Conservation (phyloP, 2,329 filamentous ascomycete genomes). For the Fusarium tricinctum region DNA sequence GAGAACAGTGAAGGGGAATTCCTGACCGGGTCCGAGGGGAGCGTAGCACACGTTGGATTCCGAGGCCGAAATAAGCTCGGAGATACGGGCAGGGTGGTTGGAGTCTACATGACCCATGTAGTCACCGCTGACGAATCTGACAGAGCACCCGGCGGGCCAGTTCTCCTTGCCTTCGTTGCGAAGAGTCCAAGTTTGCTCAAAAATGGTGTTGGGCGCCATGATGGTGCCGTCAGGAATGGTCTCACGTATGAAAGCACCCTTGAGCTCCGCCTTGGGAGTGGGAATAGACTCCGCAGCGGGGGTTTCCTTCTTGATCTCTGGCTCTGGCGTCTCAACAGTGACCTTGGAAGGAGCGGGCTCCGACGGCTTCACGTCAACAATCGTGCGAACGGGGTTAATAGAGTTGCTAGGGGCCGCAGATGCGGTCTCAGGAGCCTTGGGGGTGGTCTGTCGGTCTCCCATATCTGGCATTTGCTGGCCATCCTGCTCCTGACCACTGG, state of each 20-base stretch:
- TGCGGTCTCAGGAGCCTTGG: slow-evolving; percentile 63
- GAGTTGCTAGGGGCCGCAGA: slow-evolving; percentile 62
- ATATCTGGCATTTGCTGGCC: slow-evolving; percentile 76
- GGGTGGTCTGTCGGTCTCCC: slow-evolving; percentile 71
- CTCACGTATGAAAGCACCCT: slow-evolving; percentile 80
- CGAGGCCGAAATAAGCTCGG: slow-evolving; percentile 81
- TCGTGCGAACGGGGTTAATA: slow-evolving; percentile 74
- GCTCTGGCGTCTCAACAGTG: slow-evolving; percentile 16
- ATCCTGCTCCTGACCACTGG: slow-evolving; percentile 80
- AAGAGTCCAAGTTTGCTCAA: slow-evolving; percentile 92
- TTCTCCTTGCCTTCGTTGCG: slow-evolving; percentile 82
- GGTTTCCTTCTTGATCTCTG: slow-evolving; percentile 47
- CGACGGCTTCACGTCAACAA: slow-evolving; percentile 77
- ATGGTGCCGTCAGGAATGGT: slow-evolving; percentile 82
- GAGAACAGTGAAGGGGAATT: slow-evolving; percentile 83
- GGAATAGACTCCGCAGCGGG: slow-evolving; percentile 40
- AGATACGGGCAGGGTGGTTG: slow-evolving; percentile 81
- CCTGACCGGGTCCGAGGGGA: slow-evolving; percentile 79
- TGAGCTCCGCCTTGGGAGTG: slow-evolving; percentile 54
- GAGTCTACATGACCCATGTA: slow-evolving; percentile 95
- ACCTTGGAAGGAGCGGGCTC: slow-evolving; percentile 53
- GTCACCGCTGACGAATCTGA: slow-evolving; percentile 93
- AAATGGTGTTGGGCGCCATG: slow-evolving; percentile 77
- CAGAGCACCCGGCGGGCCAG: slow-evolving; percentile 91
- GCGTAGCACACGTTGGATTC: slow-evolving; percentile 84